Percentiles rank a stretch among this genome's conserved stretches.
These are phyloP conservation scores for Verticillium alfalfae DNA, from an alignment of 2,329 filamentous ascomycete species.

Conservation along the genomic window DNA sequence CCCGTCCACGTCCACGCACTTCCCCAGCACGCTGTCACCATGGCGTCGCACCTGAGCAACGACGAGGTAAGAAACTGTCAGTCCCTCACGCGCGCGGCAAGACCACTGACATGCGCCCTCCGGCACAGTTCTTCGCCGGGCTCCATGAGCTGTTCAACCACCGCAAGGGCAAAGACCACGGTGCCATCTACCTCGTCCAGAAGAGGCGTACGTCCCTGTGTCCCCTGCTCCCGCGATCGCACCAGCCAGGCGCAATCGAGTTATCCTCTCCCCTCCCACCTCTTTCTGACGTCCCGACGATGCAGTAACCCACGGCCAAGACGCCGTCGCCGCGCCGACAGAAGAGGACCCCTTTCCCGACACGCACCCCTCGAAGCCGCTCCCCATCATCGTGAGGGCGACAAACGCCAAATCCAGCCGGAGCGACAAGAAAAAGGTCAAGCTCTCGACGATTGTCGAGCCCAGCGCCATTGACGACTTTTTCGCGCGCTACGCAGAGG, in stretches of 20 bases:
- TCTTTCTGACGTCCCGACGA: no score
- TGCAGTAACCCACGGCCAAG: slow-evolving; percentile 38
- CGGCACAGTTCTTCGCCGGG: slow-evolving; percentile 65
- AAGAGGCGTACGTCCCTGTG: slow-evolving; percentile 56
- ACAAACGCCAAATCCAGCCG: slow-evolving; percentile 69
- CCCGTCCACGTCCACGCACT: neutral
- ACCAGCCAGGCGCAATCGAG: no score
- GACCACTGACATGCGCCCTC: neutral
- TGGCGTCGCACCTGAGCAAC: slow-evolving; percentile 47
- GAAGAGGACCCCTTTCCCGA: slow-evolving; percentile 52
- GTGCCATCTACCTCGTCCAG: slow-evolving; percentile 69
- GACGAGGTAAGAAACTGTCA: slow-evolving; percentile 44
- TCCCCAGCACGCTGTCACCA: slow-evolving; percentile 14
- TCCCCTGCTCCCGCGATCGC: neutral
- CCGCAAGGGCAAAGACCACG: slow-evolving; percentile 64
- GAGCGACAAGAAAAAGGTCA: slow-evolving; percentile 55
- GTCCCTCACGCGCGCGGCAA: neutral
- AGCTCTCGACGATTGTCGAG: slow-evolving; percentile 77
- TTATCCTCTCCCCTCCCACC: no score
- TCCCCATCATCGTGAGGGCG: slow-evolving; percentile 76
- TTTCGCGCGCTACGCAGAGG: slow-evolving; percentile 79
- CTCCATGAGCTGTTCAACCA: slow-evolving; percentile 63
- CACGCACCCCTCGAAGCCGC: slow-evolving; percentile 49
- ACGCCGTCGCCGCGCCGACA: slow-evolving; percentile 18
- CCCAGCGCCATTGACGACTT: slow-evolving; percentile 73